A percentile compares a stretch with the other conserved stretches of the same genome.
phyloP scores from a whole-genome alignment of 345 rosid species.

The Citrus hindsii region DNA sequence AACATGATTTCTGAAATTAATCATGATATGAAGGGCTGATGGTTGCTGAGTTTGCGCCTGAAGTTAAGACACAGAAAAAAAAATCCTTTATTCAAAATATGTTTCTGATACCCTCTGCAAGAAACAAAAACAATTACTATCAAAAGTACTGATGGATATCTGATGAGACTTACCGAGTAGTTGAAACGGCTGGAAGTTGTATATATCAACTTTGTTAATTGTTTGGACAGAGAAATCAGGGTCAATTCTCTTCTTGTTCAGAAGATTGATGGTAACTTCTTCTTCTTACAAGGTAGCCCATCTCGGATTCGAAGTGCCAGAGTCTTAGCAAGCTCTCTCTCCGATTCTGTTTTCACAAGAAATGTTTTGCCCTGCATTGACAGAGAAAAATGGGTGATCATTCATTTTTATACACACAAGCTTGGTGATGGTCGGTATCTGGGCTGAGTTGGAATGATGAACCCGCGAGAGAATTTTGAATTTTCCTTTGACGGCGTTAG shows the following conservation, averaged over 20 bases:
- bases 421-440: no score
- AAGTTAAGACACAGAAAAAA: neutral
- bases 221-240: neutral
- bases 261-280: constrained; percentile 8
- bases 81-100: neutral
- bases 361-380: neutral
- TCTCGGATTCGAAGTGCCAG: neutral
- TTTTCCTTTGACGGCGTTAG: neutral
- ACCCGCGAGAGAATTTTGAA: neutral
- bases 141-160: neutral
- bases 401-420: neutral
- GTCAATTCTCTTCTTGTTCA: constrained; percentile 6
- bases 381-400: neutral
- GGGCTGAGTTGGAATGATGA: no score
- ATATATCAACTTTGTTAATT: constrained; percentile 11
- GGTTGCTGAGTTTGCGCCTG: neutral
- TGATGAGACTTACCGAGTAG: constrained; percentile 30
- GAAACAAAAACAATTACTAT: neutral
- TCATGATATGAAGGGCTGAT: neutral
- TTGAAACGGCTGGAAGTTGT: constrained; percentile 16
- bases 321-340: neutral
- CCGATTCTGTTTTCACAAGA: no score
- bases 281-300: neutral
- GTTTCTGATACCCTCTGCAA: neutral
- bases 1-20: neutral